Conservation (phyloP, 106 monocot genomes). For the Alisma plantagoaquatica region DNA sequence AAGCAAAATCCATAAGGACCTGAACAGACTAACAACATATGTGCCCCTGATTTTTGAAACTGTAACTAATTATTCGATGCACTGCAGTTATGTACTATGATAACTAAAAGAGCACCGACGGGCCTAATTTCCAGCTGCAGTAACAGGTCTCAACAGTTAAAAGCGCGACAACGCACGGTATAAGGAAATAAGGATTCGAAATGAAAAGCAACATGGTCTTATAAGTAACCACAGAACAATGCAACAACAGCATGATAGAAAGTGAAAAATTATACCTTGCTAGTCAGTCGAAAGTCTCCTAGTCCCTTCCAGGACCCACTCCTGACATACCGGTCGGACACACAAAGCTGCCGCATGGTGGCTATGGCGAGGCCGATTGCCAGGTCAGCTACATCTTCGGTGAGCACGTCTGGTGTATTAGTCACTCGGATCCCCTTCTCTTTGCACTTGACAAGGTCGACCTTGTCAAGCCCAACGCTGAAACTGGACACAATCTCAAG, state of each 20-base stretch:
- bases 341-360: slow-evolving; percentile 20
- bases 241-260: not conserved
- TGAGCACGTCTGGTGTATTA: slow-evolving; percentile 44
- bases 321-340: slow-evolving; percentile 32
- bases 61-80: too few relatives aligned
- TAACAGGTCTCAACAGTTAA: too few relatives aligned
- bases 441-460: slow-evolving; percentile 35
- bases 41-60: too few relatives aligned
- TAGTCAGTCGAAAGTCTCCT: slow-evolving; percentile 27
- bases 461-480: slow-evolving; percentile 39
- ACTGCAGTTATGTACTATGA: too few relatives aligned
- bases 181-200: too few relatives aligned
- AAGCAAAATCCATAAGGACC: too few relatives aligned
- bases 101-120: too few relatives aligned
- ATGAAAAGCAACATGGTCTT: not conserved
- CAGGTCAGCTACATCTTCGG: slow-evolving; percentile 42
- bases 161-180: too few relatives aligned
- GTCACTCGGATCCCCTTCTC: slow-evolving; percentile 37
- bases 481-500: slow-evolving; percentile 35
- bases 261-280: slow-evolving; percentile 12
- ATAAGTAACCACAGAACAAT: not conserved
- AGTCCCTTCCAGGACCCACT: slow-evolving; percentile 31
- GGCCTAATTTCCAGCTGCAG: too few relatives aligned
- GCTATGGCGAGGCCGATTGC: slow-evolving; percentile 39
- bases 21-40: too few relatives aligned